Evolutionary conservation across 768 basidiomycete genomes (phyloP), one percentile per base, ranked within the genome.

Genomic region (Piloderma croceum): DNA sequence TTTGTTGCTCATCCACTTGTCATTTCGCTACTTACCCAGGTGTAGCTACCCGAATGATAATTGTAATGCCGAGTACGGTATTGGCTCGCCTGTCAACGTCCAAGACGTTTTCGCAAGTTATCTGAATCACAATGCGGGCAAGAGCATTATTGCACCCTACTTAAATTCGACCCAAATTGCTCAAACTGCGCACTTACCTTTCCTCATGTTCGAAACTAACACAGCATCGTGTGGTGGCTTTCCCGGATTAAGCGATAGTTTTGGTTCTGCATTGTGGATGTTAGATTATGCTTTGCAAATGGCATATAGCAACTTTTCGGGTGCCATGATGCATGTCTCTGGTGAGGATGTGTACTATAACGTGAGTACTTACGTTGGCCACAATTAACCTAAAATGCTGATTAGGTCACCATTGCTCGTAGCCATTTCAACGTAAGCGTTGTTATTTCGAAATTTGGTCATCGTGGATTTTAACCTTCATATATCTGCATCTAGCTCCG

Each of bases 1-100:
- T 20, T 9, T 13, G 11, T 23, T 13, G 29, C 35, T 31, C 31
- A 12, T 41, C 40, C n/a, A n/a, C n/a, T n/a, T n/a, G n/a, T n/a
- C n/a, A n/a, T n/a, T n/a, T n/a, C n/a, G n/a, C n/a, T n/a, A n/a
- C n/a, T n/a, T n/a, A n/a, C 23, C 31, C 43, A 19, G 37, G 38
- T 29, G 5, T 39, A 80, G 79, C 42, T 79, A 81, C 44, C 76
- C 76, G 7, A 65, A 61, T 6, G 71, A 83, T 58, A 85, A 84
- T 47, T 86, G 83, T 46, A 71, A 63, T 19, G 74, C 72, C 5
- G 55, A 64, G 41, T 79, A 63, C 39, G 64, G 63, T 4, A 61
- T 63, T 15, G 76, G 74, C 3, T 43, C 46, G 0, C 51, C 55
- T 21, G 50, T 58, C 24, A 58, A 68, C 43, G 71, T 71, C 6